These are phyloP conservation scores for Cetraspora pellucida DNA, from an alignment of 192 early-diverging fungal genomes.

Conservation along the genomic window DNA sequence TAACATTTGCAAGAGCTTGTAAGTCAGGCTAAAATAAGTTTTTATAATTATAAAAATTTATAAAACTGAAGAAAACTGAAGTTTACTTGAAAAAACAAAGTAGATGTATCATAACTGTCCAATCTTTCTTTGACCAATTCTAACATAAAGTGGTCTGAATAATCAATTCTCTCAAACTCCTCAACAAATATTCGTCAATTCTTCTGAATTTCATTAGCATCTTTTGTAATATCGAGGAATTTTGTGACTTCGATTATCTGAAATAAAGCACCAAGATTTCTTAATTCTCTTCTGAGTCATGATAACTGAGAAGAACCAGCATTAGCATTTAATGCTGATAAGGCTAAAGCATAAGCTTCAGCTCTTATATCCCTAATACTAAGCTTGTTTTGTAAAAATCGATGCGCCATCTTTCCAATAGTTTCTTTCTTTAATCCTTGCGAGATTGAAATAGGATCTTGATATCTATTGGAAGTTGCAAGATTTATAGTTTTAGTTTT, in stretches of 20 bases:
- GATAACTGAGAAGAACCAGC: not conserved
- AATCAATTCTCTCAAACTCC: not conserved
- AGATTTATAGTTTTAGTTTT: too few relatives aligned
- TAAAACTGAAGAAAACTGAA: too few relatives aligned
- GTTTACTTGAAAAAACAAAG: too few relatives aligned
- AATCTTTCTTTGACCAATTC: constrained; percentile 26
- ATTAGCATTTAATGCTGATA: not conserved
- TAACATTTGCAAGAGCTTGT: constrained; percentile 23
- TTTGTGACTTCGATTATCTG: not conserved
- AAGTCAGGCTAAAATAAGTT: not conserved
- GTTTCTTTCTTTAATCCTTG: not conserved
- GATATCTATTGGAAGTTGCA: too few relatives aligned
- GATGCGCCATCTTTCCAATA: constrained; percentile 7
- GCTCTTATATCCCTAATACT: too few relatives aligned
- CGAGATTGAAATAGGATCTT: too few relatives aligned
- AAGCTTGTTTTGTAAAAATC: not conserved
- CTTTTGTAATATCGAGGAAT: not conserved
- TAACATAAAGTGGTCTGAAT: constrained; percentile 17
- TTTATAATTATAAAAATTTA: too few relatives aligned
- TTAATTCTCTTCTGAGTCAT: not conserved
- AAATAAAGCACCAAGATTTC: not conserved
- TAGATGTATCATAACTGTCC: not conserved
- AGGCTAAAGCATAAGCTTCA: not conserved
- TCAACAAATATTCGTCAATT: not conserved
- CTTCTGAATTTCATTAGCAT: constrained; percentile 12